Evolutionary conservation across 1,139 yeast genomes (phyloP), one percentile per base, ranked within the genome.

Genomic region (Lodderomyces theae): DNA sequence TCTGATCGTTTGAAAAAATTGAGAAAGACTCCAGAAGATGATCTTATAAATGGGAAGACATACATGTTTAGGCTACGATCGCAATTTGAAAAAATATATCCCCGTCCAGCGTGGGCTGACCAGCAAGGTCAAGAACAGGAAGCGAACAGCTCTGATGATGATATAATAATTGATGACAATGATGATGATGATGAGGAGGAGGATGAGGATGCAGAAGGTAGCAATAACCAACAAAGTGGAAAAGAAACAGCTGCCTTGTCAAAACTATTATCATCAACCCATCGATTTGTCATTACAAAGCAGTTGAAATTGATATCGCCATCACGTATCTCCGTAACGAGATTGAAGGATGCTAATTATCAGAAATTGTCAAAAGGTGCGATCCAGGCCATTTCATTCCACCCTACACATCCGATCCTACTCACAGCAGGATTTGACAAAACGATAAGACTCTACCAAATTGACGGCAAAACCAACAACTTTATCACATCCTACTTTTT

Each of bases 401-500:
- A 94, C 60, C 87, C 86, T 10, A 69, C 77, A 6, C 94, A 86
- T 54, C 96, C 98, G 22, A 66, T 94, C 34, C 64, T 92, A 37
- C 65, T 92, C 45, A 86, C 96, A 0, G 95, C 94, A 45, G 99
- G 99, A 19, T 89, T 84, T 57, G 99, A 94, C 59, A 77, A 88
- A 53, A 86, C 97, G 0, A 61, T 92, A 43, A 72, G 98, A 53
- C 70, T 94, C 21, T 92, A 82, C 60, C 95, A 92, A 56, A 79
- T 90, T 44, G 98, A 92, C 58, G 97, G 97, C n/a, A 86, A 85
- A 57, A 60, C 66, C 44, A 94, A 94, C 58, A 81, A 80, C 42
- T 65, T 89, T 37, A 94, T 90, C 13, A 83, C 96, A 2, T 83
- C 96, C 32, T 68, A 92, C 48, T 87, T 82, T 60, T 69, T 92